Percentiles rank a stretch among this genome's conserved stretches.
phyloP scores from a whole-genome alignment of 129 eudicot species.

The Centella asiatica region DNA sequence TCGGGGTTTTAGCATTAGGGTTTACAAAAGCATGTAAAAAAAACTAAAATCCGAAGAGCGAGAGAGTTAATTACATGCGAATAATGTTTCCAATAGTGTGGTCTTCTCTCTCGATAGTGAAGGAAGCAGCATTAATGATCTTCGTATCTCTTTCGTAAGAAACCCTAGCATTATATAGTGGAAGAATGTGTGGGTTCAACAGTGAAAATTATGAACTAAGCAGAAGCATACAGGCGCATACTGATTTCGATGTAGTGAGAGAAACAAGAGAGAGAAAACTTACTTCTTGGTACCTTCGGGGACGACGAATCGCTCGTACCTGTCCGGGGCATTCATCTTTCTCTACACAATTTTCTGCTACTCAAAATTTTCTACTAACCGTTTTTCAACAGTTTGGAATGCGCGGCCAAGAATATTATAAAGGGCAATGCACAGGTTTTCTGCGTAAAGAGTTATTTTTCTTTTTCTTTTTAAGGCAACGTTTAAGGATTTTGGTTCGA shows the following conservation, averaged over 20 bases:
- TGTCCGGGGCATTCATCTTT: slow-evolving; percentile 79
- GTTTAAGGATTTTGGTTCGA: no score
- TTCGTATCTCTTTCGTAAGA: slow-evolving; percentile 93
- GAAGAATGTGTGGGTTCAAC: background rate
- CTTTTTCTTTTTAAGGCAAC: no score
- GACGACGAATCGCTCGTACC: slow-evolving; percentile 84
- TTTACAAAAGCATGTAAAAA: background rate
- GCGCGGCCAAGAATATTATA: no score
- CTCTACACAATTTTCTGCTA: no score
- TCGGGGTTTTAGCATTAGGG: slow-evolving; percentile 18
- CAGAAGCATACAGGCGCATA: background rate
- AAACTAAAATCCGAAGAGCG: background rate
- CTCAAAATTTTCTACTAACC: no score
- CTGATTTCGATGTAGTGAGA: background rate
- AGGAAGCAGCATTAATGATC: slow-evolving; percentile 85
- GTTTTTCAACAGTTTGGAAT: no score
- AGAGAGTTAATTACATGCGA: slow-evolving; percentile 44
- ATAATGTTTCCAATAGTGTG: slow-evolving; percentile 92
- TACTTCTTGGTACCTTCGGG: slow-evolving; percentile 86
- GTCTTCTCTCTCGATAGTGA: slow-evolving; percentile 90
- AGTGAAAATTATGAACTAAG: background rate
- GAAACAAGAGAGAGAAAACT: background rate
- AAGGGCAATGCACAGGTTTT: no score
- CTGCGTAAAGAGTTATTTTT: no score
- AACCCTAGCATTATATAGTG: slow-evolving; percentile 43